Evolutionary conservation across 352 stramenopile species (phyloP).

Genomic region (Phytophthora melonis): DNA sequence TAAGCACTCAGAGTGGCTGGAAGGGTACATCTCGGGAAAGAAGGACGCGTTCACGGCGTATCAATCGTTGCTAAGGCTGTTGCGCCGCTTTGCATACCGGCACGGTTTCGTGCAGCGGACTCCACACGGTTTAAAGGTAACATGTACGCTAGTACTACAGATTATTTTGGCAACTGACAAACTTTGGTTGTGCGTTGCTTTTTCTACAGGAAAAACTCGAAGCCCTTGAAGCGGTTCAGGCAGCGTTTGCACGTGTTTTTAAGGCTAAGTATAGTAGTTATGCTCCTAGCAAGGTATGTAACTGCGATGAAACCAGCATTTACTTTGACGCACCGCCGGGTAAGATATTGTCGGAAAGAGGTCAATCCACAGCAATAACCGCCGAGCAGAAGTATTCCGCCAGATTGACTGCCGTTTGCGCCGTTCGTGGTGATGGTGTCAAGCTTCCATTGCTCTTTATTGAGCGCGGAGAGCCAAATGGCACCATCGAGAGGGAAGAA

Average conservation of each 20-base stretch:
- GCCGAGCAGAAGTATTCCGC: slow-evolving; percentile 24
- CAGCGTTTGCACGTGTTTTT: background rate
- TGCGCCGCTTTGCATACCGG: too few species aligned
- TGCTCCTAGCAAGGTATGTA: background rate
- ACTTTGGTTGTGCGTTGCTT: too few species aligned
- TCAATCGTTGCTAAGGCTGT: too few species aligned
- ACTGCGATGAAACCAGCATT: background rate
- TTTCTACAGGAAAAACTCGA: too few species aligned
- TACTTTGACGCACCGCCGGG: background rate
- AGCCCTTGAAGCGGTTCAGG: background rate
- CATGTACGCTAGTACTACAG: too few species aligned
- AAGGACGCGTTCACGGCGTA: too few species aligned
- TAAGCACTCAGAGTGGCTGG: too few species aligned
- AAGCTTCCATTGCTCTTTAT: slow-evolving; percentile 24
- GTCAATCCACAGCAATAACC: slow-evolving; percentile 12
- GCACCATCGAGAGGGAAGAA: slow-evolving; percentile 23
- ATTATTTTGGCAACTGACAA: too few species aligned
- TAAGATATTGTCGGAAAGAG: slow-evolving; percentile 12
- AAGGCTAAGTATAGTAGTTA: background rate
- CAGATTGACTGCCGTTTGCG: background rate
- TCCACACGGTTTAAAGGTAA: too few species aligned
- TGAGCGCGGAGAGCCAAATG: slow-evolving; percentile 10
- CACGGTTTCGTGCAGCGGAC: too few species aligned
- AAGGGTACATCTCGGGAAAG: too few species aligned
- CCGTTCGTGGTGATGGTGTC: slow-evolving; percentile 1